Conservation (phyloP, 2,329 filamentous ascomycete species). For the Alternaria tenuissima region DNA sequence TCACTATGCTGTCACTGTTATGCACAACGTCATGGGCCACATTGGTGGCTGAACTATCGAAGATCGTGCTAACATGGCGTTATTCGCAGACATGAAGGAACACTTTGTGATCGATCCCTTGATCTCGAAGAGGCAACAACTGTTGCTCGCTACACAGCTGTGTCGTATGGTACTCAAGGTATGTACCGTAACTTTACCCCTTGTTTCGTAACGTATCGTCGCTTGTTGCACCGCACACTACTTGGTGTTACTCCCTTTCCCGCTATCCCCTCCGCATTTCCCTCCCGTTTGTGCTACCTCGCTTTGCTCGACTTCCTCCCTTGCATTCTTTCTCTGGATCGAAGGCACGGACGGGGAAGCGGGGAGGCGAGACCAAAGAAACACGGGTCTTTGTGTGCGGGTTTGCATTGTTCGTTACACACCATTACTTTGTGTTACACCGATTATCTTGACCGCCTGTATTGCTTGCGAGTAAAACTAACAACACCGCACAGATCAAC, state of each 20-base stretch:
- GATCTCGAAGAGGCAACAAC: slow-evolving; percentile 97
- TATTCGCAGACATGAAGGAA: slow-evolving; percentile 82
- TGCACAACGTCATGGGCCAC: slow-evolving; percentile 9
- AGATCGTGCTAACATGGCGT: slow-evolving; percentile 37
- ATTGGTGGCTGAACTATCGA: slow-evolving; percentile 18
- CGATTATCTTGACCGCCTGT: slow-evolving; percentile 12
- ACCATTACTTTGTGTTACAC: slow-evolving; percentile 18
- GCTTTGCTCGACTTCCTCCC: slow-evolving; percentile 14
- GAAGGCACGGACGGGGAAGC: slow-evolving; percentile 30
- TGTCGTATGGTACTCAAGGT: slow-evolving; percentile 81
- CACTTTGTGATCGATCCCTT: slow-evolving; percentile 98
- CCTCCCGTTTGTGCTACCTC: slow-evolving; percentile 15
- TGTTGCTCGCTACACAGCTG: slow-evolving; percentile 94
- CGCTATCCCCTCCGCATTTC: slow-evolving; percentile 18
- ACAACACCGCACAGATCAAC: slow-evolving; percentile 65
- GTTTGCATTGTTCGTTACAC: slow-evolving; percentile 30
- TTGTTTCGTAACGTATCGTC: slow-evolving; percentile 20
- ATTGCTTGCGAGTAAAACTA: slow-evolving; percentile 17
- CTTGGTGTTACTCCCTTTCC: slow-evolving; percentile 15
- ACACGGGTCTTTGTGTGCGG: slow-evolving; percentile 18
- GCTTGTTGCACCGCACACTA: slow-evolving; percentile 15
- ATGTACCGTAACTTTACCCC: slow-evolving; percentile 50
- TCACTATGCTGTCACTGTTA: slow-evolving; percentile 18
- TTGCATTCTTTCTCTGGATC: slow-evolving; percentile 16
- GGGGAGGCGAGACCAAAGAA: slow-evolving; percentile 19